These are phyloP conservation scores for Trametes versicolor DNA, from an alignment of 1,284 basidiomycete species.

Conservation along the genomic window DNA sequence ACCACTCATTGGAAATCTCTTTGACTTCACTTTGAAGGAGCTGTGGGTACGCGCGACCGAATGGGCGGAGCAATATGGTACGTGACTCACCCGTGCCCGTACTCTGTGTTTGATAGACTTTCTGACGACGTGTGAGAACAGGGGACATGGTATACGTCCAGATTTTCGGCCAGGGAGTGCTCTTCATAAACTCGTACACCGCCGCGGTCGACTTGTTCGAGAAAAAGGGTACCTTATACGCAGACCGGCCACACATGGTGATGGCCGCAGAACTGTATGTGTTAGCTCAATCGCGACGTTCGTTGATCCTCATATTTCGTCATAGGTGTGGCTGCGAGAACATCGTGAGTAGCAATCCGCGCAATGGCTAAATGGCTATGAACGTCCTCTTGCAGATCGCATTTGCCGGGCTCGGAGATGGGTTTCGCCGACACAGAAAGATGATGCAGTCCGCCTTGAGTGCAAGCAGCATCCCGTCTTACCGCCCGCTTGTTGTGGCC, in stretches of 20 bases:
- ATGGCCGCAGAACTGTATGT: slow-evolving; percentile 66
- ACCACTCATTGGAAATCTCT: slow-evolving; percentile 68
- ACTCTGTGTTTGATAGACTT: background rate
- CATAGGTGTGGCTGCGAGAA: slow-evolving; percentile 69
- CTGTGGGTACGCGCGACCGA: slow-evolving; percentile 45
- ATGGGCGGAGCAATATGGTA: slow-evolving; percentile 45
- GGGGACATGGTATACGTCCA: slow-evolving; percentile 68
- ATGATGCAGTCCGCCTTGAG: slow-evolving; percentile 27
- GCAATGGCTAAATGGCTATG: background rate
- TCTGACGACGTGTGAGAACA: background rate
- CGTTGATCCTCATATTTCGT: background rate
- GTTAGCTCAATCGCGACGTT: background rate
- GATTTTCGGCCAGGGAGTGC: slow-evolving; percentile 67
- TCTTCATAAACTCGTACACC: slow-evolving; percentile 69
- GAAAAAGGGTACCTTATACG: slow-evolving; percentile 71
- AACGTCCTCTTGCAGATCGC: background rate
- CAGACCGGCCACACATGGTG: slow-evolving; percentile 70
- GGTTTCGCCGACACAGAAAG: background rate
- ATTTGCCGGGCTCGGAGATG: background rate
- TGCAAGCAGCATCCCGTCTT: slow-evolving; percentile 10
- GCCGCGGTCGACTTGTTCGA: slow-evolving; percentile 70
- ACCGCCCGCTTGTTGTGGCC: background rate
- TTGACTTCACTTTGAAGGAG: slow-evolving; percentile 64
- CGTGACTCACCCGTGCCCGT: background rate
- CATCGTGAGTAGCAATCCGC: slow-evolving; percentile 54